These are phyloP conservation scores for Ophiostoma montium DNA, from an alignment of 2,329 filamentous ascomycete species.

Conservation along the genomic window DNA sequence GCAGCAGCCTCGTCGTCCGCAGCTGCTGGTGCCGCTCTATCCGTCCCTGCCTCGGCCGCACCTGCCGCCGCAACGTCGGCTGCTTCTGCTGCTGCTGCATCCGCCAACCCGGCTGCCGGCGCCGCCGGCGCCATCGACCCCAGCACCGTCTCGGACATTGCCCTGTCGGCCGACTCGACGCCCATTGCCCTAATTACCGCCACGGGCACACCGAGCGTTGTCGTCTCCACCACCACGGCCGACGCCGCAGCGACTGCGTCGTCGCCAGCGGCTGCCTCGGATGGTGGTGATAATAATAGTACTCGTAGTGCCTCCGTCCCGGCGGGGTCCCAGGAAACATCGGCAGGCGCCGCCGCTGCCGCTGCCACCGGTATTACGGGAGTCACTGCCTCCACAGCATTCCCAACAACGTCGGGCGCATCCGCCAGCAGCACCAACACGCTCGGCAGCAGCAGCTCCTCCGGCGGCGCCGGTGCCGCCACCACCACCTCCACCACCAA, in stretches of 20 bases:
- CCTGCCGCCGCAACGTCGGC: background rate
- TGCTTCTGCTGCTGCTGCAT: background rate
- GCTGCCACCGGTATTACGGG: too few species aligned
- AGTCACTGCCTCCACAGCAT: too few species aligned
- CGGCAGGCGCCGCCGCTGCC: too few species aligned
- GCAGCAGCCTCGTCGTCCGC: too few species aligned
- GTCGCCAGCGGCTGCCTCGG: conserved; percentile 4
- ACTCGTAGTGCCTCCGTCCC: too few species aligned
- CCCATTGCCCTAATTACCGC: background rate
- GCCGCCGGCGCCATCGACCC: background rate
- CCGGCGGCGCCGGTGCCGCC: background rate
- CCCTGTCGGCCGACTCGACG: background rate
- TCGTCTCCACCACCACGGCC: background rate
- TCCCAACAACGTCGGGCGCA: too few species aligned
- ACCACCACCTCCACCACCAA: background rate
- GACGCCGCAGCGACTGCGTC: conserved; percentile 2
- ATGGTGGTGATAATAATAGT: too few species aligned
- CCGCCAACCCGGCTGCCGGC: background rate
- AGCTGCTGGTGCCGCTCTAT: too few species aligned
- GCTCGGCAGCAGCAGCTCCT: background rate
- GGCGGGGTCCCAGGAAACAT: too few species aligned
- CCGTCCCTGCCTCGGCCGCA: background rate
- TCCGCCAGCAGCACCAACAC: background rate
- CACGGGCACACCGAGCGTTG: background rate
- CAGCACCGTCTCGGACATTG: background rate